Evolutionary conservation across 2,329 filamentous ascomycete species (phyloP).

Genomic region (Pseudogymnoascus sp.): DNA sequence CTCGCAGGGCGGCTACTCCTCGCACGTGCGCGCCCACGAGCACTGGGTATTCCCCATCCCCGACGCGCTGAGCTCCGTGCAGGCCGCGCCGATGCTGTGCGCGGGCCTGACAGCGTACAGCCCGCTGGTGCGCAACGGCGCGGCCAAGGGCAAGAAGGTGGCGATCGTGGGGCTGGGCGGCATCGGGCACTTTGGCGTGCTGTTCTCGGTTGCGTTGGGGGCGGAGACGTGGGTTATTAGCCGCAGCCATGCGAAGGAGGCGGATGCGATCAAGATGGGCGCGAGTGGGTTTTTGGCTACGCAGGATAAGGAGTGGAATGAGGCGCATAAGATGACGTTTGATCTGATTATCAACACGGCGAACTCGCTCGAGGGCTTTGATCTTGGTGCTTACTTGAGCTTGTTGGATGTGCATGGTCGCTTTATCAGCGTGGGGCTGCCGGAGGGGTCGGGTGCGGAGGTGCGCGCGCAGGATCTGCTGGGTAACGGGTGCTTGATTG

Average conservation of each 20-base stretch:
- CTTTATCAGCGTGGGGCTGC: constrained; percentile 73
- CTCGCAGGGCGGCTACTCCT: constrained; percentile 56
- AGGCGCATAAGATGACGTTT: constrained; percentile 52
- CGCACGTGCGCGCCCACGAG: constrained; percentile 65
- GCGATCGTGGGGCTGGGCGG: constrained; percentile 66
- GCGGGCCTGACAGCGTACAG: constrained; percentile 75
- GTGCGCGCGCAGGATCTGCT: constrained; percentile 69
- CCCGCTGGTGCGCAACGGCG: constrained; percentile 67
- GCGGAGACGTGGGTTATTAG: constrained; percentile 56
- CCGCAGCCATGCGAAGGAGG: constrained; percentile 51
- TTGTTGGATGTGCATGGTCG: constrained; percentile 73
- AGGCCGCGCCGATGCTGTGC: constrained; percentile 75
- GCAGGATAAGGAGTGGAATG: constrained; percentile 48
- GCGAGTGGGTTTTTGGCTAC: constrained; percentile 54
- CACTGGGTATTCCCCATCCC: constrained; percentile 72
- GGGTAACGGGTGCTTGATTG: constrained; percentile 64
- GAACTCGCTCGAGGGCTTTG: constrained; percentile 58
- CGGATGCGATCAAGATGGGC: constrained; percentile 49
- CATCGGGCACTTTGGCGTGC: constrained; percentile 61
- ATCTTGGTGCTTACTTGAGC: constrained; percentile 62
- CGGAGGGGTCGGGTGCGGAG: constrained; percentile 63
- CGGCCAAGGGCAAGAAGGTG: constrained; percentile 70
- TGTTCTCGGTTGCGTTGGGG: constrained; percentile 60
- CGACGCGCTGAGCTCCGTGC: constrained; percentile 51
- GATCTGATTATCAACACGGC: constrained; percentile 72